Conservation (phyloP, 768 basidiomycete genomes). For the Boletus reticuloceps region DNA sequence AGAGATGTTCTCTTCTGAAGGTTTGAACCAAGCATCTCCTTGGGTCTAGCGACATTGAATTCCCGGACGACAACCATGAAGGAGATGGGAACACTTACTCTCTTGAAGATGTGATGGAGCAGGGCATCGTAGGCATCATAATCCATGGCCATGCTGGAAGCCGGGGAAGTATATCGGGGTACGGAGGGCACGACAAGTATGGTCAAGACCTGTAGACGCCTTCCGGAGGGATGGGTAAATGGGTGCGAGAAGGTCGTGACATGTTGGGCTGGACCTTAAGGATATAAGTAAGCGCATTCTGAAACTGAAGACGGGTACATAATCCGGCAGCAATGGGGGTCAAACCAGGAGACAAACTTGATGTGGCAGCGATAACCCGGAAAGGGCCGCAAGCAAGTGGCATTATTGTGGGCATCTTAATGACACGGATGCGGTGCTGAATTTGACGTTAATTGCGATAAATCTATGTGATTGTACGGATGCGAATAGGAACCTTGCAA, state of each 20-base stretch:
- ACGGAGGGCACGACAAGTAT: background rate
- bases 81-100: conserved; percentile 40
- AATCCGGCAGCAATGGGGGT: conserved; percentile 4
- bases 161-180: background rate
- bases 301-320: background rate
- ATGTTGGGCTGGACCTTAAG: background rate
- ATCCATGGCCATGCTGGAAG: conserved; percentile 30
- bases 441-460: conserved; percentile 23
- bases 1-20: conserved; percentile 76
- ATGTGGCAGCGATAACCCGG: conserved; percentile 1
- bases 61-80: background rate
- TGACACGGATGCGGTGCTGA: background rate
- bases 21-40: conserved; percentile 84
- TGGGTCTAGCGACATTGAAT: conserved; percentile 52
- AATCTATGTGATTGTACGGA: conserved; percentile 2
- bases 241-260: background rate
- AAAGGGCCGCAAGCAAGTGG: background rate
- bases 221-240: background rate
- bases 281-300: conserved; percentile 21
- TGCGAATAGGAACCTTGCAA: conserved; percentile 6
- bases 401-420: conserved; percentile 1
- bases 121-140: conserved; percentile 81
- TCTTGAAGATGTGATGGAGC: conserved; percentile 76
- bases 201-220: background rate
- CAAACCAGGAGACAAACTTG: background rate